Conservation (phyloP, 108 stramenopile genomes). For the Bacterosira constricta region DNA sequence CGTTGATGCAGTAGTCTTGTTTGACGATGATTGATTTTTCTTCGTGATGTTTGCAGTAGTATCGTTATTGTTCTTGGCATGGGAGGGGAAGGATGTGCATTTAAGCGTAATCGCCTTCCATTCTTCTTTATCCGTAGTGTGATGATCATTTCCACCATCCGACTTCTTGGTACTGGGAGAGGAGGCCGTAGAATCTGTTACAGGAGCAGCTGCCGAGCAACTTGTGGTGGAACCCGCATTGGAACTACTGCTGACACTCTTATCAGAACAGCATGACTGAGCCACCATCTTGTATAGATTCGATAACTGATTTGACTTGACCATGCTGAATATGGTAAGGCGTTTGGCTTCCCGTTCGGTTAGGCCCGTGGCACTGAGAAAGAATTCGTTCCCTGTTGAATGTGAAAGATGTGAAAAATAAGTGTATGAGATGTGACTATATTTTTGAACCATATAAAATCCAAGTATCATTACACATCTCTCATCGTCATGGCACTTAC, state of each 20-base stretch:
- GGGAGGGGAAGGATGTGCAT: slow-evolving; percentile 29
- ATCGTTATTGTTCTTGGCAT: slow-evolving; percentile 8
- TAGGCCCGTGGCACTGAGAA: slow-evolving; percentile 66
- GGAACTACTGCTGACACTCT: too few relatives aligned
- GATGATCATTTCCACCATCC: slow-evolving; percentile 1
- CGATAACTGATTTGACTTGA: slow-evolving; percentile 69
- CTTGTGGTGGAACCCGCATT: slow-evolving; percentile 2
- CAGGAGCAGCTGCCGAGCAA: neutral
- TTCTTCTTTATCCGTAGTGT: slow-evolving; percentile 3
- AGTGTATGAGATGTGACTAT: too few relatives aligned
- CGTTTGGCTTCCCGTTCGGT: slow-evolving; percentile 55
- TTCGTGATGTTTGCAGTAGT: too few relatives aligned
- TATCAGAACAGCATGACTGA: slow-evolving; percentile 47
- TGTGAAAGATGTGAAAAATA: too few relatives aligned
- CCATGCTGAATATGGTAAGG: slow-evolving; percentile 81
- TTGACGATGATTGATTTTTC: too few relatives aligned
- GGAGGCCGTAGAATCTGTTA: neutral
- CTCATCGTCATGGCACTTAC: too few relatives aligned
- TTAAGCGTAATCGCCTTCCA: slow-evolving; percentile 39
- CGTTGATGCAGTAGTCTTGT: too few relatives aligned
- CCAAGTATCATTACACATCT: too few relatives aligned
- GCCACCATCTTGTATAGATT: slow-evolving; percentile 83
- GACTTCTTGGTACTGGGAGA: neutral
- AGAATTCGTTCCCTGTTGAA: slow-evolving; percentile 75
- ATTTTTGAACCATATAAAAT: too few relatives aligned